Evolutionary conservation across 768 basidiomycete genomes (phyloP), one percentile per base, ranked within the genome.

Genomic region (Aureoboletus auriporus): DNA sequence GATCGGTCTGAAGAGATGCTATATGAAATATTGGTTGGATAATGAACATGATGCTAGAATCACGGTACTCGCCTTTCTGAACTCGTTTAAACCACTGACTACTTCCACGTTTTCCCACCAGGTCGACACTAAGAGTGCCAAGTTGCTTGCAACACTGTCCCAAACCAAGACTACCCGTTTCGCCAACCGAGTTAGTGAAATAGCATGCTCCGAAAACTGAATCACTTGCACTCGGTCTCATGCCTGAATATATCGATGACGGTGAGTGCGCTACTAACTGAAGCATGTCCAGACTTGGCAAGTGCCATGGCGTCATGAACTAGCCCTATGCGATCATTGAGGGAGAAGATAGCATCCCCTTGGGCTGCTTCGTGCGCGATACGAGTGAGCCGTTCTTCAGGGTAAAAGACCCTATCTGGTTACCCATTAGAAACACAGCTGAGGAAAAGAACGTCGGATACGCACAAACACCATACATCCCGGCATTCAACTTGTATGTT

Each of bases 401-500:
- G 76, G 70, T 99, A 99, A 29, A 87, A 69, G 17, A 94, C 92
- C 29, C 93, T 89, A 68, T 86, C 90, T 91, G 47, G 13, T 11
- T 12, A 38, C 14, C 31, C 16, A 8, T 51, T 17, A 46, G 45
- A 40, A 35, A 47, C 26, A 48, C 20, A n/a, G n/a, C n/a, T n/a
- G n/a, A n/a, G n/a, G n/a, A n/a, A n/a, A n/a, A n/a, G n/a, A n/a
- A n/a, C n/a, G n/a, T n/a, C n/a, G n/a, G n/a, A n/a, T 36, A 1
- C 91, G 52, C 56, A 91, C 91, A 98, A 57, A 95, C 89, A 51
- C 94, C 93, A 43, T 79, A 79, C 1, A 91, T 93, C 35, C 84
- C 85, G 4, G 86, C 86, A 62, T 98, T 98, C 52, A 98, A 71
- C 70, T 98, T 98, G 77, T 85, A 98, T 6, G 82, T 72, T 61